Evolutionary conservation across 2,329 filamentous ascomycete species (phyloP).

Genomic region (Podosphaera fusca): DNA sequence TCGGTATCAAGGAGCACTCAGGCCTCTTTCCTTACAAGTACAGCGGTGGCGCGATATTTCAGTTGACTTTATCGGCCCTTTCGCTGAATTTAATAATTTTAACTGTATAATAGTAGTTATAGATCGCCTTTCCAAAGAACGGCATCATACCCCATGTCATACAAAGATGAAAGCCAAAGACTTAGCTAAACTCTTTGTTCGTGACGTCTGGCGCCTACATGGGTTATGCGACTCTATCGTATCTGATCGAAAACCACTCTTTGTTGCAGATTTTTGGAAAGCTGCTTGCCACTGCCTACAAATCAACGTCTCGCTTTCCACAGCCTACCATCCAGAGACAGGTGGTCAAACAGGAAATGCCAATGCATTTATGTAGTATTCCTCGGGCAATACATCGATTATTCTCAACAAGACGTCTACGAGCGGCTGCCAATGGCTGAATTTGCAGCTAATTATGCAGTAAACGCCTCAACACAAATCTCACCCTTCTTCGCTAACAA

Average conservation of each 20-base stretch:
- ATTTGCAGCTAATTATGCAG: conserved; percentile 5
- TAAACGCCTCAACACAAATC: conserved; percentile 3
- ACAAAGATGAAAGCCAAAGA: not conserved
- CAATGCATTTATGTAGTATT: conserved; percentile 4
- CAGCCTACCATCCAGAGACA: not conserved
- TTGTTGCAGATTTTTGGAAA: conserved; percentile 6
- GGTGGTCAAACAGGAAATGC: conserved; percentile 3
- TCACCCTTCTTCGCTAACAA: conserved; percentile 6
- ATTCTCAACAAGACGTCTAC: conserved; percentile 5
- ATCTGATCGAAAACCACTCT: conserved; percentile 4
- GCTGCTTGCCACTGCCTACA: conserved; percentile 1
- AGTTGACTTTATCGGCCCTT: not conserved
- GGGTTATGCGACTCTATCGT: conserved; percentile 3
- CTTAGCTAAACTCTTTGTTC: conserved; percentile 1
- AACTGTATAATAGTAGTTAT: not conserved
- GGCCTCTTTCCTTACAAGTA: not conserved
- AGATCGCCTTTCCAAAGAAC: not conserved
- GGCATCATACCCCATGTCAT: not conserved
- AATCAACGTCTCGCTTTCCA: conserved; percentile 1
- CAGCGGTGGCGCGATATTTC: not conserved
- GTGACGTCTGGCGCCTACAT: conserved; percentile 2
- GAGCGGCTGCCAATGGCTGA: conserved; percentile 3
- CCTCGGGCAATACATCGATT: conserved; percentile 4
- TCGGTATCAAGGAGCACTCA: not conserved
- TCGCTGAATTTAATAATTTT: not conserved